A percentile compares a stretch with the other conserved stretches of the same genome.
Conservation (phyloP, 83 land plant species). For the Picea mariana region DNA sequence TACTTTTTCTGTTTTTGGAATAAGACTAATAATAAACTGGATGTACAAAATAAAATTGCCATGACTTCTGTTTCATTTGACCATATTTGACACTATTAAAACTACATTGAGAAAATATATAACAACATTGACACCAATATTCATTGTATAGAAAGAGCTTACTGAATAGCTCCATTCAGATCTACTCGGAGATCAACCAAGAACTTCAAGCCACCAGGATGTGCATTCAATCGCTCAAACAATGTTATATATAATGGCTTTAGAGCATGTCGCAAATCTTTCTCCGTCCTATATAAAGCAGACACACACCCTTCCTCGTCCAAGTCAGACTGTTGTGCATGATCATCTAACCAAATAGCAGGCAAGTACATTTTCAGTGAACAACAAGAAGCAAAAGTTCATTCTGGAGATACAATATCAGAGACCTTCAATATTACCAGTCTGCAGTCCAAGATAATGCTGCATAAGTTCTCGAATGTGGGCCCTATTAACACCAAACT, state of each 20-base stretch:
- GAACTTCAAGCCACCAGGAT: slow-evolving; percentile 69
- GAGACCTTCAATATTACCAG: slow-evolving; percentile 24
- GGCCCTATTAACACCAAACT: slow-evolving; percentile 69
- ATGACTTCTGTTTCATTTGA: neutral
- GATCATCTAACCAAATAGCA: slow-evolving; percentile 26
- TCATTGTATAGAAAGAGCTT: slow-evolving; percentile 26
- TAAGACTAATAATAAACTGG: no score
- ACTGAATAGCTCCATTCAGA: slow-evolving; percentile 50
- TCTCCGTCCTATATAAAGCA: slow-evolving; percentile 57
- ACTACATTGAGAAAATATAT: neutral
- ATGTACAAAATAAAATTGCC: no score
- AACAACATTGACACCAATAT: neutral
- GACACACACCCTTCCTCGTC: slow-evolving; percentile 43
- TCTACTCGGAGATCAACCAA: slow-evolving; percentile 60
- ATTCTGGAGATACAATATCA: neutral
- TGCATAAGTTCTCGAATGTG: slow-evolving; percentile 70
- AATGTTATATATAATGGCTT: slow-evolving; percentile 60
- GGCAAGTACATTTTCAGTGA: neutral
- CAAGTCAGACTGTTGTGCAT: slow-evolving; percentile 10
- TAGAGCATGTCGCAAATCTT: slow-evolving; percentile 53
- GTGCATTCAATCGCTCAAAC: slow-evolving; percentile 72
- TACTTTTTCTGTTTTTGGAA: no score
- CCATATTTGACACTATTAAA: neutral
- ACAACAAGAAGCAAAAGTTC: neutral
- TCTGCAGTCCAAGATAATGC: slow-evolving; percentile 70